phyloP scores from a whole-genome alignment of 2,329 filamentous ascomycete species.

The Emydomyces testavorans region DNA sequence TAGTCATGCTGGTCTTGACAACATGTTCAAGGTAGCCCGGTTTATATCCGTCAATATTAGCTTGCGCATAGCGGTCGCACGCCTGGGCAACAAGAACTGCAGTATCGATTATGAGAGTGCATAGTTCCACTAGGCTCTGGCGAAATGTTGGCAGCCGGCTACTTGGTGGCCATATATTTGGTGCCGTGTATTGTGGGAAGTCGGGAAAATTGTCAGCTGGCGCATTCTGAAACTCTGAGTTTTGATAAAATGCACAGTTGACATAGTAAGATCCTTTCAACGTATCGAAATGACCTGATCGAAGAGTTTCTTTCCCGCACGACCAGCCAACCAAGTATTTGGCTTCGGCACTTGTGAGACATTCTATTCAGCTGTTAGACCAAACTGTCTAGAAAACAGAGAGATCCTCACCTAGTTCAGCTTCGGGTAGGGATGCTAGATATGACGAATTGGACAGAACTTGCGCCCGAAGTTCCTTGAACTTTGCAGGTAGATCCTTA shows the following conservation, averaged over 20 bases:
- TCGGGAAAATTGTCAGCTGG: slow-evolving; percentile 33
- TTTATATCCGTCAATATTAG: slow-evolving; percentile 66
- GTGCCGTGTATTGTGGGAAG: slow-evolving; percentile 78
- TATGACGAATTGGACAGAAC: slow-evolving; percentile 82
- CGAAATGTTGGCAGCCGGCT: slow-evolving; percentile 63
- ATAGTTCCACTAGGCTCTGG: slow-evolving; percentile 60
- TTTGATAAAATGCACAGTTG: slow-evolving; percentile 46
- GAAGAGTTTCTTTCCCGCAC: slow-evolving; percentile 52
- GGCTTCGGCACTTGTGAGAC: slow-evolving; percentile 35
- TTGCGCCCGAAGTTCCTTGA: slow-evolving; percentile 56
- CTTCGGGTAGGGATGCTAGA: slow-evolving; percentile 63
- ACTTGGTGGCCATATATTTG: slow-evolving; percentile 76
- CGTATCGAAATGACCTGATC: slow-evolving; percentile 50
- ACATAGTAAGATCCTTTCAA: slow-evolving; percentile 55
- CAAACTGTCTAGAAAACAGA: slow-evolving; percentile 42
- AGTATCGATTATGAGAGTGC: slow-evolving; percentile 74
- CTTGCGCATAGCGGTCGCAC: slow-evolving; percentile 73
- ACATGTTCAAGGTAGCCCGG: slow-evolving; percentile 73
- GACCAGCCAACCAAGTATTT: slow-evolving; percentile 56
- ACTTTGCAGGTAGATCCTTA: slow-evolving; percentile 64
- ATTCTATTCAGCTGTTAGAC: slow-evolving; percentile 22
- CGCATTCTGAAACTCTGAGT: slow-evolving; percentile 28
- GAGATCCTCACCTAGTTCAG: slow-evolving; percentile 54
- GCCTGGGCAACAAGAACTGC: slow-evolving; percentile 80
- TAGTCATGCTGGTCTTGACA: slow-evolving; percentile 72